Evolutionary conservation across 768 basidiomycete genomes (phyloP).

Genomic region (Mycena alexandri): DNA sequence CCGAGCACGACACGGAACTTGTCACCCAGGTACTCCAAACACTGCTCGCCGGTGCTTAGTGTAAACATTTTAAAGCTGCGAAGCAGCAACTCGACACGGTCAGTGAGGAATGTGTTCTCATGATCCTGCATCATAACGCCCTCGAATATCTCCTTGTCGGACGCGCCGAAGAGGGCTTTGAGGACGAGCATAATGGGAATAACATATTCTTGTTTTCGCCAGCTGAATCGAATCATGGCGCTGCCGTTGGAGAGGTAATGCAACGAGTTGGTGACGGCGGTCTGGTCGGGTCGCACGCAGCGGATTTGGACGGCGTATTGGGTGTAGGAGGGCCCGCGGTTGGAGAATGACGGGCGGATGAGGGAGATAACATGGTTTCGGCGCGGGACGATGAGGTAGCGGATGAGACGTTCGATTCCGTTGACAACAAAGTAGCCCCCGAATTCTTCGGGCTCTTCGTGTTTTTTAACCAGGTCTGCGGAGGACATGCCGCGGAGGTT

Average conservation of each 20-base stretch:
- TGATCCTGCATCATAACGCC: conserved; percentile 97
- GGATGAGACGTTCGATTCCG: conserved; percentile 98
- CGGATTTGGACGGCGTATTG: conserved; percentile 96
- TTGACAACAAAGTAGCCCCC: conserved; percentile 99
- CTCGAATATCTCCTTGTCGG: conserved; percentile 97
- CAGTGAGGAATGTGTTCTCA: conserved; percentile 96
- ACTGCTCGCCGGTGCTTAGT: conserved; percentile 89
- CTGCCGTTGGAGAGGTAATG: conserved; percentile 97
- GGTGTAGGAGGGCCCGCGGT: conserved; percentile 95
- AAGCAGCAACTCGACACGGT: conserved; percentile 93
- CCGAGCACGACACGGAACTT: conserved; percentile 95
- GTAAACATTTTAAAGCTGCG: conserved; percentile 96
- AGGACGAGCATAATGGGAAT: conserved; percentile 97
- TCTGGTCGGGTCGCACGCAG: conserved; percentile 93
- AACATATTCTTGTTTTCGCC: conserved; percentile 98
- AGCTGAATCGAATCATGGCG: conserved; percentile 96
- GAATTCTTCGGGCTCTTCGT: conserved; percentile 98
- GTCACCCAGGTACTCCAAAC: conserved; percentile 94
- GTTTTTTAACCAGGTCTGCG: conserved; percentile 85
- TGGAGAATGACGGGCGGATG: conserved; percentile 89
- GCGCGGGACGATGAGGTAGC: conserved; percentile 95
- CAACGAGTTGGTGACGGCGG: conserved; percentile 93
- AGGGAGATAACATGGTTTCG: conserved; percentile 96
- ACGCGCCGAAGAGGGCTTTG: conserved; percentile 91
- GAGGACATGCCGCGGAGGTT: conserved; percentile 91